Conservation (phyloP, 257 asterid genomes). For the Anisodus acutangulus region DNA sequence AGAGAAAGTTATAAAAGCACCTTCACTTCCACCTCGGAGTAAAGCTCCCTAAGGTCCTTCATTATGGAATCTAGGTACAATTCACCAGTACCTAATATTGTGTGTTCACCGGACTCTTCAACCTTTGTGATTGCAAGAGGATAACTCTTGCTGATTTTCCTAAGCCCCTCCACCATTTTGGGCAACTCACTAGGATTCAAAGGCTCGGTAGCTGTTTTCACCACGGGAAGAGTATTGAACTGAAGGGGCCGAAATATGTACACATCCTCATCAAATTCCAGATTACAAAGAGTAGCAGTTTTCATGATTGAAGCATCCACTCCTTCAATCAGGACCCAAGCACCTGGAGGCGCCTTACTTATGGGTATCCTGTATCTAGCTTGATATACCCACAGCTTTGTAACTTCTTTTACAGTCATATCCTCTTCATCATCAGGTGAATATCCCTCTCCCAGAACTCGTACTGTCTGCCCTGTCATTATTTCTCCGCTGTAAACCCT, state of each 20-base stretch:
- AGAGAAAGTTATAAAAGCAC: conserved; percentile 42
- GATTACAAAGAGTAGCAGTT: conserved; percentile 92
- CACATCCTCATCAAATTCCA: conserved; percentile 80
- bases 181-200: conserved; percentile 97
- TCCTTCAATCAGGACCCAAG: conserved; percentile 99
- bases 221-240: conserved; percentile 95
- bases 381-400: conserved; percentile 96
- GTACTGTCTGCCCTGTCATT: conserved; percentile 86
- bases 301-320: conserved; percentile 99
- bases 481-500: conserved; percentile 96
- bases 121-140: conserved; percentile 97
- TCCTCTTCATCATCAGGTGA: conserved; percentile 99
- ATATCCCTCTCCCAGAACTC: conserved; percentile 96
- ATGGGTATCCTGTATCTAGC: conserved; percentile 96
- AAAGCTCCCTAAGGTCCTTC: conserved; percentile 98
- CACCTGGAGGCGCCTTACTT: conserved; percentile 95
- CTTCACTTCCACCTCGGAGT: conserved; percentile 98
- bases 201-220: conserved; percentile 98
- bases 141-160: conserved; percentile 97
- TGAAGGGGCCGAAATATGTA: conserved; percentile 91
- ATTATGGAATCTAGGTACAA: conserved; percentile 89
- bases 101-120: conserved; percentile 97
- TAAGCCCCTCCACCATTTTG: conserved; percentile 97
- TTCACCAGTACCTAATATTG: conserved; percentile 96
- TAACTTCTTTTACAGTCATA: conserved; percentile 91